phyloP scores from a whole-genome alignment of 208 protist genomes.

The Trypanosoma lewisi region DNA sequence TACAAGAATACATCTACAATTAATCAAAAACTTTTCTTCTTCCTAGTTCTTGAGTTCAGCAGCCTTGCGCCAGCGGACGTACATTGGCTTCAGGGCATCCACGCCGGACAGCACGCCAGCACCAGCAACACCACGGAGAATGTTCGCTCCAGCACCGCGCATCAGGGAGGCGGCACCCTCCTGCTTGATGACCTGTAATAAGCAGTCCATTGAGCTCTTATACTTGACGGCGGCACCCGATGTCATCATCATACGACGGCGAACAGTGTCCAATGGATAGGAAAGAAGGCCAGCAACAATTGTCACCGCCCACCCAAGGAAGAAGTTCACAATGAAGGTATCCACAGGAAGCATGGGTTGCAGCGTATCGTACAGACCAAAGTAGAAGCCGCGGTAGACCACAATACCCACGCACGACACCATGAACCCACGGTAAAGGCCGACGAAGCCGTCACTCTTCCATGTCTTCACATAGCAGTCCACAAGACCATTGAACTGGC shows the following conservation, averaged over 20 bases:
- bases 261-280: slow-evolving; percentile 98
- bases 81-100: slow-evolving; percentile 82
- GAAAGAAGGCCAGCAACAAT: slow-evolving; percentile 68
- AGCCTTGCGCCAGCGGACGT: slow-evolving; percentile 45
- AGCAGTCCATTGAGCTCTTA: slow-evolving; percentile 69
- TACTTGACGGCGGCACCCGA: slow-evolving; percentile 67
- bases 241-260: slow-evolving; percentile 96
- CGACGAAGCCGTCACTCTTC: slow-evolving; percentile 61
- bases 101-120: slow-evolving; percentile 75
- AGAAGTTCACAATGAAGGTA: slow-evolving; percentile 70
- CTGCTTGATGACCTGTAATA: slow-evolving; percentile 51
- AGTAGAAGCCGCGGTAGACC: slow-evolving; percentile 96
- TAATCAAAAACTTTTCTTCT: too few relatives aligned
- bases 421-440: slow-evolving; percentile 96
- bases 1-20: too few relatives aligned
- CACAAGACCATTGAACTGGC: slow-evolving; percentile 94
- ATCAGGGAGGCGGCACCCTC: slow-evolving; percentile 54
- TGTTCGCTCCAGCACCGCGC: slow-evolving; percentile 69
- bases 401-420: slow-evolving; percentile 95
- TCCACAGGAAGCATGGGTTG: slow-evolving; percentile 64
- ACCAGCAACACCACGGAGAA: slow-evolving; percentile 75
- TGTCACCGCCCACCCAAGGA: slow-evolving; percentile 68
- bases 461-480: slow-evolving; percentile 93
- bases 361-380: slow-evolving; percentile 94
- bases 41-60: slow-evolving; percentile 7